phyloP scores from a whole-genome alignment of 169 alveolate species.

The Plasmodium blacklocki region DNA sequence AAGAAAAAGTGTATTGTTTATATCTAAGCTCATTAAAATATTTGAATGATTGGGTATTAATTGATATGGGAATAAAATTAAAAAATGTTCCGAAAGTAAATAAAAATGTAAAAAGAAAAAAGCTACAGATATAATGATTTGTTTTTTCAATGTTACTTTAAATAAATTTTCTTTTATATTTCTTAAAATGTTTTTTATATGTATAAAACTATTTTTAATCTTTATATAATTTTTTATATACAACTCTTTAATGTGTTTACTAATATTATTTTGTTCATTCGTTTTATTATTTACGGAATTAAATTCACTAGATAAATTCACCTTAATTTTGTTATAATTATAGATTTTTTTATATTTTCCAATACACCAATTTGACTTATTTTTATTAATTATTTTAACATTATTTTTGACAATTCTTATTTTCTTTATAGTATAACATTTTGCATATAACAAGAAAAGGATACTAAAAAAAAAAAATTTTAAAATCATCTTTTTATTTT shows the following conservation, averaged over 20 bases:
- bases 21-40: slow-evolving; percentile 55
- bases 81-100: slow-evolving; percentile 40
- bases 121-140: slow-evolving; percentile 31
- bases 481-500: slow-evolving; percentile 19
- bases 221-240: slow-evolving; percentile 7
- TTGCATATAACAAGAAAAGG: slow-evolving; percentile 5
- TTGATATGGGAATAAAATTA: slow-evolving; percentile 65
- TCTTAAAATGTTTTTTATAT: slow-evolving; percentile 2
- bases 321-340: slow-evolving; percentile 7
- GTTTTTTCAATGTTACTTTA: slow-evolving; percentile 12
- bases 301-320: slow-evolving; percentile 9
- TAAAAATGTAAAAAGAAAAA: slow-evolving; percentile 69
- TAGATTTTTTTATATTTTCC: slow-evolving; percentile 12
- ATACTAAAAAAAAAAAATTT: slow-evolving; percentile 17
- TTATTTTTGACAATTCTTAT: neutral
- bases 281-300: slow-evolving; percentile 1
- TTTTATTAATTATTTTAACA: neutral
- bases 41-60: slow-evolving; percentile 71
- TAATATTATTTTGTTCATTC: neutral
- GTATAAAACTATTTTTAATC: slow-evolving; percentile 19
- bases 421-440: slow-evolving; percentile 15
- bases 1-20: slow-evolving; percentile 41
- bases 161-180: slow-evolving; percentile 9
- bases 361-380: neutral
- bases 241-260: slow-evolving; percentile 3